Evolutionary conservation across 208 protist species (phyloP), one percentile per base, ranked within the genome.

Genomic region (Leishmania turanica): DNA sequence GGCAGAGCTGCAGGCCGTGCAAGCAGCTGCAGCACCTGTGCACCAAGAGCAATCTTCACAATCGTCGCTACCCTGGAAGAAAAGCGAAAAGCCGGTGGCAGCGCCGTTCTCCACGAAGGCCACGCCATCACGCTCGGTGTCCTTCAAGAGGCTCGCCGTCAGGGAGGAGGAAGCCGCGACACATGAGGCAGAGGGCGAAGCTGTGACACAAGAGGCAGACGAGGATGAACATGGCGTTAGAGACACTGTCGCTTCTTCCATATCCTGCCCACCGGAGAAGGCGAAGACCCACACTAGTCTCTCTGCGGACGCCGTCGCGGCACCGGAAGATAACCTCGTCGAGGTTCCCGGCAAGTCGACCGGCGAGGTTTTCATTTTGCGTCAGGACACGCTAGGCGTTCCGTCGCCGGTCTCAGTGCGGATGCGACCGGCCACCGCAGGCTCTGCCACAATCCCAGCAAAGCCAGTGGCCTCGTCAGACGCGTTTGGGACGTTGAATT

Each of bases 301-400:
- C 34, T 53, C 53, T 24, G 31, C 56, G 74, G 71, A 69, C 19
- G 75, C 40, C 49, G 34, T 49, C 3, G 60, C 49, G 17, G n/a
- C 76, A 17, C 58, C 37, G 4, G 51, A 37, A 5, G 80, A 76
- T 15, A 49, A 66, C 1, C 47, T 80, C 53, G 11, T 75, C 6
- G 65, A 75, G 54, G 83, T 86, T 72, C 74, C 78, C 1, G 81
- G 86, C 24, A 80, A 71, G 8, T 75, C 75, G 24, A 78, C 31
- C 0, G 81, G 85, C 0, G 77, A 85, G 78, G 74, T 74, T 34
- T 85, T 88, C 64, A 42, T 83, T 56, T 51, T 88, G 60, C 85
- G 81, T 37, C 27, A 82, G 62, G 42, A 40, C 51, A 82, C n/a
- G 53, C 47, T 45, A 13, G 49, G 65, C 37, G 31, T 31, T 15